These are phyloP conservation scores for Coprinellus micaceus DNA, from an alignment of 768 basidiomycete genomes.

Conservation along the genomic window DNA sequence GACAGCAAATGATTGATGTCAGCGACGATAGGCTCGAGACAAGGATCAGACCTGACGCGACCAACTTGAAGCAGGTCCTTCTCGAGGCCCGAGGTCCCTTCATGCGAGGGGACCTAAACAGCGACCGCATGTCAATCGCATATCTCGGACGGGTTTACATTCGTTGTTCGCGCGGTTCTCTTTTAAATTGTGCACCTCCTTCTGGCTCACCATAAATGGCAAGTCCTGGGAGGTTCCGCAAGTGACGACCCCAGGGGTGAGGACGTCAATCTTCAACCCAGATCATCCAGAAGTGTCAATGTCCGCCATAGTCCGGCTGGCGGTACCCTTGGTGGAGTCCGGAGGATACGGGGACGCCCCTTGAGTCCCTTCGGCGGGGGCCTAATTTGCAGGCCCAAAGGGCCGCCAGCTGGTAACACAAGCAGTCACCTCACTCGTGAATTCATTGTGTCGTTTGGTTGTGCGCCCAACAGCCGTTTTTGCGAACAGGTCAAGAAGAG, in stretches of 20 bases:
- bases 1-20: constrained; percentile 79
- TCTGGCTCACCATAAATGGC: constrained; percentile 99
- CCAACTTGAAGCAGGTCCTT: constrained; percentile 97
- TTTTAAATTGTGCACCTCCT: constrained; percentile 96
- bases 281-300: too few species aligned
- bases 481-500: too few species aligned
- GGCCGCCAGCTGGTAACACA: too few species aligned
- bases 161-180: constrained; percentile 68
- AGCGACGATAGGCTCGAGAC: constrained; percentile 83
- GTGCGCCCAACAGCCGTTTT: too few species aligned
- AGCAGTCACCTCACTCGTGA: too few species aligned
- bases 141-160: neutral
- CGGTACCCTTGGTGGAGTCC: too few species aligned
- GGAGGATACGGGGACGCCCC: too few species aligned
- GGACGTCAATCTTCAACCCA: too few species aligned
- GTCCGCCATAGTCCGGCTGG: too few species aligned
- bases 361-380: too few species aligned
- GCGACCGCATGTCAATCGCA: neutral
- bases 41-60: constrained; percentile 73
- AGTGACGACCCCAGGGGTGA: constrained; percentile 94
- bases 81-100: constrained; percentile 88
- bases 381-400: too few species aligned
- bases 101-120: constrained; percentile 82
- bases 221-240: constrained; percentile 90
- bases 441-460: too few species aligned